These are phyloP conservation scores for Thalassiosira sp. DNA, from an alignment of 352 stramenopile genomes.

Conservation along the genomic window DNA sequence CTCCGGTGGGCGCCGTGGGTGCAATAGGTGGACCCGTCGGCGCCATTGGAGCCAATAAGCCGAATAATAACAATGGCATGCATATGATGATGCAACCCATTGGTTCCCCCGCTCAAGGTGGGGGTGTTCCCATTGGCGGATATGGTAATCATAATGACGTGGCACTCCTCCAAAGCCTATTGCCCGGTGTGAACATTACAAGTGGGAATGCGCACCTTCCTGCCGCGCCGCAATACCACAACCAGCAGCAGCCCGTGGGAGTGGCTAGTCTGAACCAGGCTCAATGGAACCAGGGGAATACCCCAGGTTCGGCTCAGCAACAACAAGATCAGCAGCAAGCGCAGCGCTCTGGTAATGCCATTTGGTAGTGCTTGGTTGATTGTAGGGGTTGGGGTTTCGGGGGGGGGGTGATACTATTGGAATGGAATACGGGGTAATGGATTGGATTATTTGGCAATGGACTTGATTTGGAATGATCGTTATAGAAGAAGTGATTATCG, in stretches of 20 bases:
- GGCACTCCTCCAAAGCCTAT: constrained; percentile 78
- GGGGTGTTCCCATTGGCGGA: constrained; percentile 70
- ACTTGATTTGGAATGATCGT: too few relatives aligned
- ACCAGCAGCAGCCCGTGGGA: constrained; percentile 39
- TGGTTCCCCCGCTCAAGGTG: constrained; percentile 34
- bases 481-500: too few relatives aligned
- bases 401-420: neutral
- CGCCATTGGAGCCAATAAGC: constrained; percentile 52
- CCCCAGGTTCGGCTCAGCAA: neutral
- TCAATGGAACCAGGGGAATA: constrained; percentile 40
- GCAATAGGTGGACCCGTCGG: constrained; percentile 15
- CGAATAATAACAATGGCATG: constrained; percentile 22
- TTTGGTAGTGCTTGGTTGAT: constrained; percentile 29
- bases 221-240: constrained; percentile 16
- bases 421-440: constrained; percentile 15
- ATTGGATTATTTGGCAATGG: constrained; percentile 20
- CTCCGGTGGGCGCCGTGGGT: constrained; percentile 25
- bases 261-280: constrained; percentile 42
- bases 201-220: constrained; percentile 58
- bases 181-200: constrained; percentile 82
- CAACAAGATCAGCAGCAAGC: constrained; percentile 17
- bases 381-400: neutral
- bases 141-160: constrained; percentile 75
- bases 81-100: constrained; percentile 51
- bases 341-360: constrained; percentile 34